phyloP scores from a whole-genome alignment of 2,329 filamentous ascomycete species.

The Ophidiomyces ophidiicola region DNA sequence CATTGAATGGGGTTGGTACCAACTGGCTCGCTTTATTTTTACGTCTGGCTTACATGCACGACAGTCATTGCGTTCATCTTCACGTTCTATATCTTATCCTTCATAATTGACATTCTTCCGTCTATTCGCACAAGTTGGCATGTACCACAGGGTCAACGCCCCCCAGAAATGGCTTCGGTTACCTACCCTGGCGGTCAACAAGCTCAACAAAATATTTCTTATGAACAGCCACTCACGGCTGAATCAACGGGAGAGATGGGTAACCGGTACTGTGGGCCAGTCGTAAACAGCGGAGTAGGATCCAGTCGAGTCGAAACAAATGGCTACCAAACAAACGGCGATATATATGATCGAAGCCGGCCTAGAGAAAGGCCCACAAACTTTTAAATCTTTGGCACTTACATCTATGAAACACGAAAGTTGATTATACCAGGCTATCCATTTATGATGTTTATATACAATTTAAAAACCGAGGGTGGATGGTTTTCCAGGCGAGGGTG shows the following conservation, averaged over 20 bases:
- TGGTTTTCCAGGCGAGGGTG: no score
- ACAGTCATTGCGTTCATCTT: slow-evolving; percentile 64
- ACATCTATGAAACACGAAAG: no score
- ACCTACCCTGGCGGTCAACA: slow-evolving; percentile 4
- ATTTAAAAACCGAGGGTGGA: no score
- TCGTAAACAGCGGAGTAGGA: not conserved
- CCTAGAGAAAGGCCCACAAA: no score
- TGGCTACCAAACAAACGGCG: no score
- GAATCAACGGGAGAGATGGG: slow-evolving; percentile 27
- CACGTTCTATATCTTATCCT: slow-evolving; percentile 76
- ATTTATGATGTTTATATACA: no score
- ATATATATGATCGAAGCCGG: no score
- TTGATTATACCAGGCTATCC: no score
- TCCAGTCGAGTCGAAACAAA: not conserved
- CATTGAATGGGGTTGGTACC: slow-evolving; percentile 53
- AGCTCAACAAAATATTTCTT: slow-evolving; percentile 16
- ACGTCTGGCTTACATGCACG: not conserved
- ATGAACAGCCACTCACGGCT: slow-evolving; percentile 29
- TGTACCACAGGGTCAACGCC: slow-evolving; percentile 31
- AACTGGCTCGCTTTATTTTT: not conserved
- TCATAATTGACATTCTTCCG: slow-evolving; percentile 75
- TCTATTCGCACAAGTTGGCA: slow-evolving; percentile 51
- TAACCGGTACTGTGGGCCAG: slow-evolving; percentile 17
- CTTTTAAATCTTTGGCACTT: no score
- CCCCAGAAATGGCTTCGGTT: slow-evolving; percentile 19